phyloP scores from a whole-genome alignment of 2,329 filamentous ascomycete species.

The Colletotrichum plurivorum region DNA sequence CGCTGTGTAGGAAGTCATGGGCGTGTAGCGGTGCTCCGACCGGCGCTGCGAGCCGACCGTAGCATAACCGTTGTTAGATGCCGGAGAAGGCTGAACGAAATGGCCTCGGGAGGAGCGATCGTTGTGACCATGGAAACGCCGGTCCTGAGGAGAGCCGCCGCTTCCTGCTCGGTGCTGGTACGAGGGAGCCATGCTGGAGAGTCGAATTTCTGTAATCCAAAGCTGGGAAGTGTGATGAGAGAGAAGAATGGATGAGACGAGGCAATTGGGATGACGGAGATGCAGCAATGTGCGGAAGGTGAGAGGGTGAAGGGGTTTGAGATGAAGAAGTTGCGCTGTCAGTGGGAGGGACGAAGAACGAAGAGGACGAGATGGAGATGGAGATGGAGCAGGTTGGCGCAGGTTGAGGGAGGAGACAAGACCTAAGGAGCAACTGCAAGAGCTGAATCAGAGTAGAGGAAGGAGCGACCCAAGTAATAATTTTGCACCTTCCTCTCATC shows the following conservation, averaged over 20 bases:
- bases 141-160: constrained; percentile 3
- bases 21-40: neutral
- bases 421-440: too few species aligned
- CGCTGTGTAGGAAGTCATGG: too few species aligned
- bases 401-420: too few species aligned
- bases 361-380: too few species aligned
- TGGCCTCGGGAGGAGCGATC: constrained; percentile 5
- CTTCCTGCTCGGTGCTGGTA: neutral
- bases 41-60: neutral
- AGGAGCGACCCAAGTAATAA: too few species aligned
- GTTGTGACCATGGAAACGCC: neutral
- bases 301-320: neutral
- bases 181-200: constrained; percentile 23
- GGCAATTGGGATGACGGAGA: neutral
- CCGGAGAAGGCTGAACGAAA: neutral
- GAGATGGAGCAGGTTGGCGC: too few species aligned
- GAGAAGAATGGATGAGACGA: neutral
- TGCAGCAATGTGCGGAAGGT: neutral
- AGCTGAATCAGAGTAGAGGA: too few species aligned
- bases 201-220: neutral
- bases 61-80: neutral
- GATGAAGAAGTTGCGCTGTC: neutral
- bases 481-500: too few species aligned
- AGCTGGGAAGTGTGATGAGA: neutral
- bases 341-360: neutral